Evolutionary conservation across 345 rosid species (phyloP).

Genomic region (Heritiera fomes): DNA sequence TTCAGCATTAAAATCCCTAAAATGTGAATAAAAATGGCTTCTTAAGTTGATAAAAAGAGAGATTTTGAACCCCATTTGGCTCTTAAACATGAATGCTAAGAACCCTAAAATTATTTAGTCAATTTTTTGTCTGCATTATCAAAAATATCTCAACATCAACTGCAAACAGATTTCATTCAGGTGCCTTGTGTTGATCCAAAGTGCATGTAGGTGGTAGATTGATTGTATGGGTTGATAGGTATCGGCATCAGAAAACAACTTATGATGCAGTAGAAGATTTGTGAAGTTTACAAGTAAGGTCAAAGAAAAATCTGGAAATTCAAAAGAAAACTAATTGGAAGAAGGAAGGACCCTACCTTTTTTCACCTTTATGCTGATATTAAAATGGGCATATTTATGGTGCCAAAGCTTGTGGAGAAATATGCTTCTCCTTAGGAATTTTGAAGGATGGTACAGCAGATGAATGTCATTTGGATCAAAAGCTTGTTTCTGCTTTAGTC

Average conservation of each 20-base stretch:
- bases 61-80: background rate
- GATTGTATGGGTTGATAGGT: background rate
- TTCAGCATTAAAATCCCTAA: background rate
- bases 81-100: background rate
- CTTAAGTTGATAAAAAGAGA: background rate
- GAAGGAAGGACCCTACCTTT: background rate
- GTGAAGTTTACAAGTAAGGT: background rate
- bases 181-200: background rate
- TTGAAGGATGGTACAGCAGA: background rate
- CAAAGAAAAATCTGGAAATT: background rate
- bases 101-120: background rate
- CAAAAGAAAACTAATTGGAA: background rate
- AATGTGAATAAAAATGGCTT: background rate
- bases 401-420: slow-evolving; percentile 2
- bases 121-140: background rate
- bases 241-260: background rate
- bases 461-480: background rate
- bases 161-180: background rate
- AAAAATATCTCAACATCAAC: background rate
- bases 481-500: background rate
- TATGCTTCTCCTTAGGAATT: background rate
- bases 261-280: background rate
- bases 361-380: background rate
- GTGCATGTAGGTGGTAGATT: background rate
- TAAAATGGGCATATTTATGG: background rate